Conservation (phyloP, 371 early-diverging fungal genomes). For the Mortierella sp. region DNA sequence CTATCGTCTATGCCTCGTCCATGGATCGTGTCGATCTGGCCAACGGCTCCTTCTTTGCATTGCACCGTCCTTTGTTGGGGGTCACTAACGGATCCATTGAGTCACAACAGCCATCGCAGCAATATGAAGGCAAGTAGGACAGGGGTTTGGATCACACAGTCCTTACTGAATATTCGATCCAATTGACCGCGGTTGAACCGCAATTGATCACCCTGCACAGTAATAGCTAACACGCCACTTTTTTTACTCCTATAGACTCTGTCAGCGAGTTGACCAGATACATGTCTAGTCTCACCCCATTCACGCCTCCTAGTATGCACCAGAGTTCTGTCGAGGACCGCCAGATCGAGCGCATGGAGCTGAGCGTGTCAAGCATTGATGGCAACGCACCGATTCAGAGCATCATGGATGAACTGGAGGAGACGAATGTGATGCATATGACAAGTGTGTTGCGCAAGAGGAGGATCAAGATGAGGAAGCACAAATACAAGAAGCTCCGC, state of each 20-base stretch:
- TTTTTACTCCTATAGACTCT: slow-evolving; percentile 4
- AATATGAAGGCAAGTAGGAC: slow-evolving; percentile 29
- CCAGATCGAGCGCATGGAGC: slow-evolving; percentile 16
- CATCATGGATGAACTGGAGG: slow-evolving; percentile 37
- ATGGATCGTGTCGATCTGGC: slow-evolving; percentile 51
- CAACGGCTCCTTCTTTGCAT: slow-evolving; percentile 50
- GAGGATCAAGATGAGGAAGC: slow-evolving; percentile 89
- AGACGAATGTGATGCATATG: slow-evolving; percentile 41
- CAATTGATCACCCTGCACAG: background rate
- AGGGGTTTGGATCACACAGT: background rate
- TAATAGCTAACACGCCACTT: no score
- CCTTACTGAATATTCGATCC: background rate
- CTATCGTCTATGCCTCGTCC: slow-evolving; percentile 26
- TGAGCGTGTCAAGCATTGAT: background rate
- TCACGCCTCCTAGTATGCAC: slow-evolving; percentile 23
- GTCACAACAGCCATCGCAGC: background rate
- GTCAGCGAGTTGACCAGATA: slow-evolving; percentile 28
- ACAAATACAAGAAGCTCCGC: slow-evolving; percentile 86
- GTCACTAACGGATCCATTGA: slow-evolving; percentile 18
- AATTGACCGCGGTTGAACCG: background rate
- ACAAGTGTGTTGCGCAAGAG: slow-evolving; percentile 80
- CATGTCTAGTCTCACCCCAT: slow-evolving; percentile 41
- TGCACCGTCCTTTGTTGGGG: slow-evolving; percentile 48
- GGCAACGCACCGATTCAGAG: background rate
- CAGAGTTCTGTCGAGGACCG: slow-evolving; percentile 34